A percentile compares a stretch with the other conserved stretches of the same genome.
Conservation (phyloP, 2,329 filamentous ascomycete species). For the Magnaporthales sp. region DNA sequence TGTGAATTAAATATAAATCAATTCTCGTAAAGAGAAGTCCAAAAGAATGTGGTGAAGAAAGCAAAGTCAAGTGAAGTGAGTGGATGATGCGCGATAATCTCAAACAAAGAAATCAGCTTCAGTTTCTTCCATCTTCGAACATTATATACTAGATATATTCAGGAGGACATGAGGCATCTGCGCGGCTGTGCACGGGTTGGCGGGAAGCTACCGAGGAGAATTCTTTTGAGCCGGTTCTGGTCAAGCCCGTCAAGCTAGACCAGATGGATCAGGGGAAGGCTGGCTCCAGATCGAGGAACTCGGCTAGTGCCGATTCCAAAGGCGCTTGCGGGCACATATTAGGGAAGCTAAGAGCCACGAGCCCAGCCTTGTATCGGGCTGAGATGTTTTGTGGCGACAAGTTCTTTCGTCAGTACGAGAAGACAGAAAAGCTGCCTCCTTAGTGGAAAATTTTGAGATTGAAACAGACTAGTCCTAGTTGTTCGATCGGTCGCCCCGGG, state of each 20-base stretch:
- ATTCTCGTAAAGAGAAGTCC: background rate
- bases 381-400: too few species aligned
- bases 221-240: background rate
- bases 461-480: too few species aligned
- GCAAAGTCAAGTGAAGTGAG: background rate
- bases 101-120: background rate
- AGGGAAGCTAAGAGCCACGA: too few species aligned
- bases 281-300: too few species aligned
- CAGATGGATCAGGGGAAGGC: too few species aligned
- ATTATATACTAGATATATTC: background rate
- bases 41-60: background rate
- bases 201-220: background rate
- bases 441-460: too few species aligned
- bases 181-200: background rate
- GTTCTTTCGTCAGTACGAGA: too few species aligned
- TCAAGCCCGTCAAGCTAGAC: background rate
- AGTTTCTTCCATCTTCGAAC: background rate
- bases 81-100: background rate
- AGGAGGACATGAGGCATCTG: background rate
- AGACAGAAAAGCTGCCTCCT: too few species aligned
- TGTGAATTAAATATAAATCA: rapidly evolving
- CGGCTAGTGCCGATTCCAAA: too few species aligned
- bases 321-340: too few species aligned
- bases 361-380: too few species aligned
- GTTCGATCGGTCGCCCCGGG: too few species aligned